Evolutionary conservation across 768 basidiomycete species (phyloP).

Genomic region (Solioccasus polychromus): DNA sequence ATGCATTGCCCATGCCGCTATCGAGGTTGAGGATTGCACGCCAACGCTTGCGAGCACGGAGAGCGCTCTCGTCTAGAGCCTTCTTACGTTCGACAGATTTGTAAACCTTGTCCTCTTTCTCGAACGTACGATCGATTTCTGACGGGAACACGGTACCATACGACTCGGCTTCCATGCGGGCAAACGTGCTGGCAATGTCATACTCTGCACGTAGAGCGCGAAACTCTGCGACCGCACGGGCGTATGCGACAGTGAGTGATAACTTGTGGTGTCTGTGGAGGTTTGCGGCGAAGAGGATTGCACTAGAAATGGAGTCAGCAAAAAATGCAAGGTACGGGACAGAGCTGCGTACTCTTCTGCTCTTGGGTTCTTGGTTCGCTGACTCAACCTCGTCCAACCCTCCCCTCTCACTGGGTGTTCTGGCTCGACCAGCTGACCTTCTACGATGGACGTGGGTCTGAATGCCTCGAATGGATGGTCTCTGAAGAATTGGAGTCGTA

Average conservation of each 20-base stretch:
- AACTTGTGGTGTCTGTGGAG: conserved; percentile 63
- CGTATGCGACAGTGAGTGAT: conserved; percentile 79
- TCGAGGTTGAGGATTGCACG: conserved; percentile 56
- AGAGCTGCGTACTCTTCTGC: conserved; percentile 79
- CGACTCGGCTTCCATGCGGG: conserved; percentile 74
- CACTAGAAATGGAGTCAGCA: conserved; percentile 44
- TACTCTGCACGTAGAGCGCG: conserved; percentile 84
- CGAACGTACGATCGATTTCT: conserved; percentile 59
- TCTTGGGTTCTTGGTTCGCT: conserved; percentile 77
- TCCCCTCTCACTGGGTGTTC: conserved; percentile 55
- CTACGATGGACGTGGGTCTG: conserved; percentile 73
- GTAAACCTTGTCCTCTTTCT: conserved; percentile 59
- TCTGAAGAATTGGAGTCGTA: conserved; percentile 87
- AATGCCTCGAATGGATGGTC: conserved; percentile 98
- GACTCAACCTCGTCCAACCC: conserved; percentile 76
- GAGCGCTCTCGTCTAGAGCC: conserved; percentile 55
- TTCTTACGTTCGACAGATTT: conserved; percentile 56
- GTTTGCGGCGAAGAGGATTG: conserved; percentile 75
- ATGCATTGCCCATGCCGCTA: conserved; percentile 42
- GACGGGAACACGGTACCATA: conserved; percentile 68
- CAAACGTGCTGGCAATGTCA: conserved; percentile 71
- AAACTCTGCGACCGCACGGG: conserved; percentile 77
- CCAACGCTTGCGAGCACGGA: conserved; percentile 74
- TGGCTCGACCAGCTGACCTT: conserved; percentile 56
- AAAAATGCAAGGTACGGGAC: background rate